Evolutionary conservation across 352 stramenopile genomes (phyloP), one percentile per base, ranked within the genome.

Genomic region (Pythium biforme): DNA sequence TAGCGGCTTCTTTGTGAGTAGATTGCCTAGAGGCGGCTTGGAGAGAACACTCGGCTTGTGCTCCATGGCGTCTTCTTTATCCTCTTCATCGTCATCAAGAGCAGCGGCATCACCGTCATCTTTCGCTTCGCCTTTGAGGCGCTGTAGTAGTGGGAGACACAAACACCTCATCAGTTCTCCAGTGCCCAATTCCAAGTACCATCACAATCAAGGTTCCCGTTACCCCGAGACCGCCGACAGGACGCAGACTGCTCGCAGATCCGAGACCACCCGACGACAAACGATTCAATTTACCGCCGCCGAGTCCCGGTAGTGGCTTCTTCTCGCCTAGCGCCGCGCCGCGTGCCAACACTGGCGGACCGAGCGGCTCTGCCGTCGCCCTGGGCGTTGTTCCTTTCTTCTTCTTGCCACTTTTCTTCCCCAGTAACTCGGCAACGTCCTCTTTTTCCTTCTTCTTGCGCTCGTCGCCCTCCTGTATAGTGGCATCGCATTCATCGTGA

Each of bases 391-490:
- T 55, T n/a, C 25, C 47, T 63, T 77, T 78, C 52, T 93, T 93
- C 70, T 93, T 93, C 71, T 72, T 70, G 46, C 60, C 59, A 14
- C 76, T 68, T 50, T 83, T 81, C 49, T 75, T 77, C 3, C 84
- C 84, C 19, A 95, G 59, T n/a, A 95, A 72, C 55, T 90, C 81
- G 5, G 81, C 81, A 3, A 94, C 81, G 45, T 95, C 86, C 23
- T 92, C 83, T 54, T 87, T 89, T 54, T 83, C 86, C 59, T 90
- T 89, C 46, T 85, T 86, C 65, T 91, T 92, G 52, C 81, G 80
- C 51, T 89, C 75, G 49, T 90, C 80, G 17, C 72, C 77, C 45
- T 94, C 78, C 75, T n/a, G n/a, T 92, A 61, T 17, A 31, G 9
- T 23, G 8, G 17, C 53, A 31, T 43, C 20, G 11, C 23, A 51